A percentile compares a stretch with the other conserved stretches of the same genome.
Conservation (phyloP, 305 asterid genomes). For the Plantago rigida region DNA sequence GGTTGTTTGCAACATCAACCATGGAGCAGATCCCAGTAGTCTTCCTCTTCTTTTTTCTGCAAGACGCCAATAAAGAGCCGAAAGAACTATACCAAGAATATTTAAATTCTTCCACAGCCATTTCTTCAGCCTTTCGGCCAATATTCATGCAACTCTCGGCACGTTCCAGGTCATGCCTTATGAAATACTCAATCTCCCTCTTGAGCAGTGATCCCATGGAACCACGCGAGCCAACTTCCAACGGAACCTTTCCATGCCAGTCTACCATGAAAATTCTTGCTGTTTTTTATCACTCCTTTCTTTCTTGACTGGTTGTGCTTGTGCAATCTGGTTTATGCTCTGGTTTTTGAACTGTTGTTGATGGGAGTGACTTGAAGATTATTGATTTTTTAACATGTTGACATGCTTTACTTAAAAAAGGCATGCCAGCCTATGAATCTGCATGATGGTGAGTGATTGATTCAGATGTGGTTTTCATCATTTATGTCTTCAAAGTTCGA, state of each 20-base stretch:
- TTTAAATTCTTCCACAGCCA: slow-evolving; percentile 22
- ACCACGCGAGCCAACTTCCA: slow-evolving; percentile 69
- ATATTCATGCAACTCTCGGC: slow-evolving; percentile 17
- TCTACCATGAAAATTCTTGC: not conserved
- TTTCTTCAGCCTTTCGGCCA: slow-evolving; percentile 28
- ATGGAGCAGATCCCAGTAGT: slow-evolving; percentile 43
- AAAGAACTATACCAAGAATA: slow-evolving; percentile 41
- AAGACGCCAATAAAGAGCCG: slow-evolving; percentile 30
- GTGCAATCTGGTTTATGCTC: slow-evolving; percentile 10
- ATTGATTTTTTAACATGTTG: not conserved
- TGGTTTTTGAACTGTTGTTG: not conserved
- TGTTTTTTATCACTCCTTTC: not conserved
- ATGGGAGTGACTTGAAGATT: not conserved
- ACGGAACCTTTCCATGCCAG: slow-evolving; percentile 37
- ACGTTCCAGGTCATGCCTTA: slow-evolving; percentile 37
- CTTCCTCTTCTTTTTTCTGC: slow-evolving; percentile 54
- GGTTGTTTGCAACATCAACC: slow-evolving; percentile 49
- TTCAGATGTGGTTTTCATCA: slow-evolving; percentile 35
- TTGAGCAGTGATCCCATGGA: slow-evolving; percentile 71
- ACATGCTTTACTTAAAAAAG: slow-evolving; percentile 26
- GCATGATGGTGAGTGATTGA: slow-evolving; percentile 35
- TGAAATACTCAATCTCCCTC: slow-evolving; percentile 69
- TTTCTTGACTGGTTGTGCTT: not conserved
- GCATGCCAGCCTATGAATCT: slow-evolving; percentile 33
- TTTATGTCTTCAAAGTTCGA: slow-evolving; percentile 23